Percentiles rank a stretch among this genome's conserved stretches.
phyloP scores from a whole-genome alignment of 2,329 filamentous ascomycete species.

The Penicillium sp. region DNA sequence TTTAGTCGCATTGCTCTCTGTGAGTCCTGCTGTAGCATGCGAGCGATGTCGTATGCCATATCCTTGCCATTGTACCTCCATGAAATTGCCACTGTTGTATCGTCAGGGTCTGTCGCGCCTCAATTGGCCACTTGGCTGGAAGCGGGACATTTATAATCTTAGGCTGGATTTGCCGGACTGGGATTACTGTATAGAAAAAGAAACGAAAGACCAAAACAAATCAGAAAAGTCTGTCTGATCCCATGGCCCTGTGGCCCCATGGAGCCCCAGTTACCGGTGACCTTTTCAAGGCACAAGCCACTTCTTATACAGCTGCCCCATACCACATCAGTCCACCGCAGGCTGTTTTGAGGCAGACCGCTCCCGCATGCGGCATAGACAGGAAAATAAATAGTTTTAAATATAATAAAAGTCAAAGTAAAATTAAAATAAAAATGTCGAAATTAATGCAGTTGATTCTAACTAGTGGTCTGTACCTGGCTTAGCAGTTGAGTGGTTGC shows the following conservation, averaged over 20 bases:
- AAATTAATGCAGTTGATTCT: too few species aligned
- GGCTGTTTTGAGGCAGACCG: constrained; percentile 6
- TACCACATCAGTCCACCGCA: constrained; percentile 18
- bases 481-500: constrained; percentile 1
- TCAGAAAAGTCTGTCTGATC: constrained; percentile 7
- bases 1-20: neutral
- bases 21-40: neutral
- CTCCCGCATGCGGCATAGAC: constrained; percentile 1
- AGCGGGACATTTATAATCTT: neutral
- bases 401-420: too few species aligned
- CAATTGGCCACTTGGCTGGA: neutral
- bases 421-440: too few species aligned
- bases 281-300: constrained; percentile 18
- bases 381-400: neutral
- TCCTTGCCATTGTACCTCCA: neutral
- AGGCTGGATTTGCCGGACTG: neutral
- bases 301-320: constrained; percentile 10
- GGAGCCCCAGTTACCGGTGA: constrained; percentile 13
- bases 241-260: constrained; percentile 13
- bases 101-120: neutral
- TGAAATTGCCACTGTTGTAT: neutral
- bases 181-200: too few species aligned
- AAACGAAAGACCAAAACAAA: too few species aligned
- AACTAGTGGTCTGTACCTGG: neutral
- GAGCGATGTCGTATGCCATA: neutral